These are phyloP conservation scores for Termitomyces sp. DNA, from an alignment of 768 basidiomycete species.

Conservation along the genomic window DNA sequence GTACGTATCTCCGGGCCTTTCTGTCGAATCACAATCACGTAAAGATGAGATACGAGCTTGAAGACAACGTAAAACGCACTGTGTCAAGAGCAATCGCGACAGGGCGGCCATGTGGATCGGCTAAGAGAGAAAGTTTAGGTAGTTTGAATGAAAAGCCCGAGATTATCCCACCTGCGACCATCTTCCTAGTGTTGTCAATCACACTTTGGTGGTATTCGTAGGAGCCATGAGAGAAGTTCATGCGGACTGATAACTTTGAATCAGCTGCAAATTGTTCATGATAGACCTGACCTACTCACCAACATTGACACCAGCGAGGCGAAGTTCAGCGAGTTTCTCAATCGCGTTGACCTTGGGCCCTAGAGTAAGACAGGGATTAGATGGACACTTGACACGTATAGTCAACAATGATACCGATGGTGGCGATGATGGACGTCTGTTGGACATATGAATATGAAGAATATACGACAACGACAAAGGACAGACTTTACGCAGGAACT, in stretches of 20 bases:
- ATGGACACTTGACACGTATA: neutral
- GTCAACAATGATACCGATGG: constrained; percentile 68
- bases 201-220: constrained; percentile 99
- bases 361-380: constrained; percentile 26
- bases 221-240: constrained; percentile 99
- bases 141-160: constrained; percentile 4
- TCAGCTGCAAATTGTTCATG: neutral
- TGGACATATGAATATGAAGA: neutral
- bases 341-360: constrained; percentile 93
- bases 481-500: constrained; percentile 86
- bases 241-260: constrained; percentile 67
- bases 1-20: constrained; percentile 99
- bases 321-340: constrained; percentile 82
- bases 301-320: constrained; percentile 94
- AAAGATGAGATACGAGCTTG: constrained; percentile 5
- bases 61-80: constrained; percentile 41
- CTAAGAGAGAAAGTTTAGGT: constrained; percentile 29
- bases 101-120: constrained; percentile 77
- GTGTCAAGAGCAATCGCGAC: constrained; percentile 98
- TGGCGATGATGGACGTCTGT: constrained; percentile 97
- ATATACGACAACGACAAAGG: neutral
- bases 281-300: constrained; percentile 51
- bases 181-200: constrained; percentile 93
- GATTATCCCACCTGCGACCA: constrained; percentile 61
- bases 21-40: constrained; percentile 35